Evolutionary conservation across 1,284 basidiomycete species (phyloP).

Genomic region (Trichosporon faecale): DNA sequence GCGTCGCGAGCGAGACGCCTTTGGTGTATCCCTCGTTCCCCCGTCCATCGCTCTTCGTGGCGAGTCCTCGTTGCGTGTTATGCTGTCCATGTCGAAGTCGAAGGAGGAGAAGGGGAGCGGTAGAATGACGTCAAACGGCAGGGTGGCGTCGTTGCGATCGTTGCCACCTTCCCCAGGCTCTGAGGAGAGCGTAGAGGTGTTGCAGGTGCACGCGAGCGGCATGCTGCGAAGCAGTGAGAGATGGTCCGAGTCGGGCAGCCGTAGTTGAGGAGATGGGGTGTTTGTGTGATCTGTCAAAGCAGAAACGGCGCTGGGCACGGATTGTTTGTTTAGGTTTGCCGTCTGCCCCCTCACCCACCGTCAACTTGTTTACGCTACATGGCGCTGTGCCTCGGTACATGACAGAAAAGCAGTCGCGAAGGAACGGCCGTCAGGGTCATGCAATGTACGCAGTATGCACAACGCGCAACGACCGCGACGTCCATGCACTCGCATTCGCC

Average conservation of each 20-base stretch:
- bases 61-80: background rate
- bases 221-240: background rate
- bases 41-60: background rate
- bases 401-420: slow-evolving; percentile 6
- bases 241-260: background rate
- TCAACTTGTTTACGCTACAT: slow-evolving; percentile 8
- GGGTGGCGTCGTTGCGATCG: background rate
- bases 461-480: background rate
- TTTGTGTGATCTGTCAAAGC: background rate
- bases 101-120: background rate
- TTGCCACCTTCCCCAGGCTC: too few species aligned
- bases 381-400: background rate
- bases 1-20: background rate
- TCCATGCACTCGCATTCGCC: background rate
- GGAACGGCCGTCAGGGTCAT: background rate
- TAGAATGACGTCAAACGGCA: background rate
- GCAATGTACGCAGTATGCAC: background rate
- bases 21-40: background rate
- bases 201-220: slow-evolving; percentile 7
- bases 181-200: background rate
- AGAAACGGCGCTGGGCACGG: background rate
- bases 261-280: background rate
- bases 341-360: background rate
- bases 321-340: slow-evolving; percentile 10
- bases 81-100: background rate